Conservation (phyloP, 208 protist genomes). For the Crithidia expoeki region DNA sequence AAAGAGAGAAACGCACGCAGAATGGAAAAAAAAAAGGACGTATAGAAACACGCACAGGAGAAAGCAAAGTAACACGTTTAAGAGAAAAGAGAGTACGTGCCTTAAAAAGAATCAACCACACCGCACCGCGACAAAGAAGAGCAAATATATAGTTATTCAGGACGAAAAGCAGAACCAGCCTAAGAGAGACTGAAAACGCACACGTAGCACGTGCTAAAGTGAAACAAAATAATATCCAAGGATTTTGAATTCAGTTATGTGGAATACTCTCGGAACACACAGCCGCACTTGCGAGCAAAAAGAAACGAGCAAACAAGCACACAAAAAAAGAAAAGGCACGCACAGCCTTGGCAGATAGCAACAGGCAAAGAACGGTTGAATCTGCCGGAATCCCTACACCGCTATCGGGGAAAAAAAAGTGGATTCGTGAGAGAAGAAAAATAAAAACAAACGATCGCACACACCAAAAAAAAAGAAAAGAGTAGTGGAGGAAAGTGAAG, state of each 20-base stretch:
- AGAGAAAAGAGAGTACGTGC: background rate
- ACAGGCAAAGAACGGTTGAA: constrained; percentile 4
- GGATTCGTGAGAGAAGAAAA: background rate
- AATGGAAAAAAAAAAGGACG: background rate
- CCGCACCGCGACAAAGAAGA: background rate
- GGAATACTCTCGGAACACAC: background rate
- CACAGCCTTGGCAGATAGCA: background rate
- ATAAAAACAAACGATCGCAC: constrained; percentile 11
- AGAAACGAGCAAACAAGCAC: constrained; percentile 15
- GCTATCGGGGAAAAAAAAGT: background rate
- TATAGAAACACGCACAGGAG: constrained; percentile 15
- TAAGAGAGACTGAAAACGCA: background rate
- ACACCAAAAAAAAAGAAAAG: constrained; percentile 4
- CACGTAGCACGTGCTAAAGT: background rate
- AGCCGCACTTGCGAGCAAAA: constrained; percentile 11
- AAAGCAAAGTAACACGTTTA: background rate
- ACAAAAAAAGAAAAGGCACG: constrained; percentile 20
- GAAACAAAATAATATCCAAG: background rate
- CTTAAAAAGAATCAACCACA: background rate
- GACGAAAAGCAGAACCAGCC: background rate
- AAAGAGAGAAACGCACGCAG: background rate
- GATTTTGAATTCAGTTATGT: background rate
- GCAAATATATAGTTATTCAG: background rate
- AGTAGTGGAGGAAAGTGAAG: background rate
- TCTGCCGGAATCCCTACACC: background rate